These are phyloP conservation scores for Pichia membranifaciens DNA, from an alignment of 805 yeast genomes.

Conservation along the genomic window DNA sequence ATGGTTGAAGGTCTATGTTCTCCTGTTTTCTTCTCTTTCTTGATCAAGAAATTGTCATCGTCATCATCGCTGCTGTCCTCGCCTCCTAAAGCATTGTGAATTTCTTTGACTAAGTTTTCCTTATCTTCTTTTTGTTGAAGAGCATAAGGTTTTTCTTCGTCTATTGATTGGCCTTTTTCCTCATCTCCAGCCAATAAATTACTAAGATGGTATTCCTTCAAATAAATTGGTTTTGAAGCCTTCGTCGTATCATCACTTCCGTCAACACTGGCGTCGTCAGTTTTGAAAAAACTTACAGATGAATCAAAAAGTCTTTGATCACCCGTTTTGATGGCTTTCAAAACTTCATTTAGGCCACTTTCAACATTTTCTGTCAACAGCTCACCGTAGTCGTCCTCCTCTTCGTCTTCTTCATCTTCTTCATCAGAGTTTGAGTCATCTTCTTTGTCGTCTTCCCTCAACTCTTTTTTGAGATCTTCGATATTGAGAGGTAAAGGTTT, in stretches of 20 bases:
- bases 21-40: constrained; percentile 39
- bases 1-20: constrained; percentile 19
- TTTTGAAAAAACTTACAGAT: constrained; percentile 68
- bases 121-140: constrained; percentile 74
- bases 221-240: constrained; percentile 68
- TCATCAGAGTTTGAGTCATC: constrained; percentile 21
- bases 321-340: constrained; percentile 61
- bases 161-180: constrained; percentile 44
- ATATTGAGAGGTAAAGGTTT: constrained; percentile 12
- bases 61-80: constrained; percentile 43
- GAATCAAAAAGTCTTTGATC: constrained; percentile 64
- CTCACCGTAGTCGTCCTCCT: constrained; percentile 90
- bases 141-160: constrained; percentile 62
- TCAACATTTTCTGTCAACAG: constrained; percentile 83
- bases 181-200: constrained; percentile 60
- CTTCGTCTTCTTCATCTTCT: constrained; percentile 37
- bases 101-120: constrained; percentile 65
- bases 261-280: constrained; percentile 50
- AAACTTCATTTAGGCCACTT: constrained; percentile 64
- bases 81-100: constrained; percentile 59
- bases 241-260: constrained; percentile 27
- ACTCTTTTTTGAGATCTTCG: constrained; percentile 16
- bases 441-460: constrained; percentile 25
- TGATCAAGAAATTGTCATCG: constrained; percentile 47
- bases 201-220: constrained; percentile 90